phyloP scores from a whole-genome alignment of 164 flowering plant genomes.

The Vitis riparia region DNA sequence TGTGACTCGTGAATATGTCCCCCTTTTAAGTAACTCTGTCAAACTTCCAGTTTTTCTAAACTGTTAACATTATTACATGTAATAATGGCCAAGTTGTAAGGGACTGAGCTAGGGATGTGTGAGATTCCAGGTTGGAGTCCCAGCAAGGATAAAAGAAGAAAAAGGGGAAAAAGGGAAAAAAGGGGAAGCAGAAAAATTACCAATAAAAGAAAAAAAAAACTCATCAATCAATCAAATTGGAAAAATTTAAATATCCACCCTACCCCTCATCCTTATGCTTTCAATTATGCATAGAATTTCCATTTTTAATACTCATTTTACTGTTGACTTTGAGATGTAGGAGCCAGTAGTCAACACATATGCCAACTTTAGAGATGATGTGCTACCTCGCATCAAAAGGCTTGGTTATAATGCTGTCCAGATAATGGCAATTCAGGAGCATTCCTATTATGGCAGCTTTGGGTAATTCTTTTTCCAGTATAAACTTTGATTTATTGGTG shows the following conservation, averaged over 20 bases:
- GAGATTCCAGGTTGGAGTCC: too few relatives aligned
- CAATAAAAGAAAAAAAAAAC: too few relatives aligned
- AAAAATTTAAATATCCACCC: neutral
- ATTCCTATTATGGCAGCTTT: conserved; percentile 98
- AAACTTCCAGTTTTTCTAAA: too few relatives aligned
- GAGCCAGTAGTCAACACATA: conserved; percentile 90
- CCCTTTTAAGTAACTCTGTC: too few relatives aligned
- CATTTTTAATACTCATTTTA: neutral
- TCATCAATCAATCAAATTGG: neutral
- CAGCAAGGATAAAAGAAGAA: too few relatives aligned
- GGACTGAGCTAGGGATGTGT: too few relatives aligned
- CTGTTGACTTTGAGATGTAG: conserved; percentile 43
- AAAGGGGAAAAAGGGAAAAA: too few relatives aligned
- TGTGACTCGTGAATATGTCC: too few relatives aligned
- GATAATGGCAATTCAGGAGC: conserved; percentile 99
- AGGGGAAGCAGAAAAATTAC: too few relatives aligned
- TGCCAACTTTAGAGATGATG: conserved; percentile 90
- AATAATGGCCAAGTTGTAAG: too few relatives aligned
- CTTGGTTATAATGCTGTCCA: conserved; percentile 99
- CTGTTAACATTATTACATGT: too few relatives aligned
- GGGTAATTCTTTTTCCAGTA: conserved; percentile 52
- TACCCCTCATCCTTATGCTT: neutral
- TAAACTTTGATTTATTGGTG: neutral
- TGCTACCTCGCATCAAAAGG: conserved; percentile 94
- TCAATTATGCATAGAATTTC: conserved; percentile 1